A percentile compares a stretch with the other conserved stretches of the same genome.
These are phyloP conservation scores for Candida sphagnicola DNA, from an alignment of 805 yeast species.

Conservation along the genomic window DNA sequence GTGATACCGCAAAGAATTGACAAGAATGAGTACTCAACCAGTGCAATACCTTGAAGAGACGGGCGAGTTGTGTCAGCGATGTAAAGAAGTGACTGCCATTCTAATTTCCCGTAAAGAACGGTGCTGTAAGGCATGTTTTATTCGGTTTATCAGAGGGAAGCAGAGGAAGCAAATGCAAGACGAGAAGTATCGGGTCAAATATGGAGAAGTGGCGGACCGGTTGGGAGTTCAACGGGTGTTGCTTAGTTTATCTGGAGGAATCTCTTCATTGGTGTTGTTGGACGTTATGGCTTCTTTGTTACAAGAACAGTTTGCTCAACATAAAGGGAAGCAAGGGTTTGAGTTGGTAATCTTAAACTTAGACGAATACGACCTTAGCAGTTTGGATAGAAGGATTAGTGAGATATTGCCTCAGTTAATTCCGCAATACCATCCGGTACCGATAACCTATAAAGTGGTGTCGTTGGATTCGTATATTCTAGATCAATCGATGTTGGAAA, in stretches of 20 bases:
- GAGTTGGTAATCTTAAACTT: constrained; percentile 49
- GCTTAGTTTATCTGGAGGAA: constrained; percentile 64
- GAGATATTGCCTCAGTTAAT: constrained; percentile 16
- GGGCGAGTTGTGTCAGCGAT: constrained; percentile 43
- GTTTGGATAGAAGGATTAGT: constrained; percentile 12
- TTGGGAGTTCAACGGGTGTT: constrained; percentile 43
- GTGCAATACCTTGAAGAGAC: constrained; percentile 7
- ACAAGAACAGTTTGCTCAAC: constrained; percentile 56
- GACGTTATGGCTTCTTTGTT: constrained; percentile 63
- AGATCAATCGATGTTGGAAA: constrained; percentile 22
- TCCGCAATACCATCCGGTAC: constrained; percentile 15
- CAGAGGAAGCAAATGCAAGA: constrained; percentile 74
- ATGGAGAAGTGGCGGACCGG: constrained; percentile 35
- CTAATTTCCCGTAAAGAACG: constrained; percentile 57
- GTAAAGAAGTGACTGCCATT: constrained; percentile 41
- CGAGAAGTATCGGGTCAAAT: constrained; percentile 71
- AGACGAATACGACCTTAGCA: constrained; percentile 28
- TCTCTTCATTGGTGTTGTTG: constrained; percentile 61
- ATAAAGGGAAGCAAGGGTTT: constrained; percentile 69
- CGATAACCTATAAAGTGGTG: constrained; percentile 36
- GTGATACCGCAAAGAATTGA: too few relatives aligned
- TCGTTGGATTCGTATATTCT: constrained; percentile 38
- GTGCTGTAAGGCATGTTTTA: constrained; percentile 66
- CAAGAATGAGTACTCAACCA: constrained; percentile 5
- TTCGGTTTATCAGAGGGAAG: constrained; percentile 69